Evolutionary conservation across 306 rosid genomes (phyloP), one percentile per base, ranked within the genome.

Genomic region (Nissolia schottii): DNA sequence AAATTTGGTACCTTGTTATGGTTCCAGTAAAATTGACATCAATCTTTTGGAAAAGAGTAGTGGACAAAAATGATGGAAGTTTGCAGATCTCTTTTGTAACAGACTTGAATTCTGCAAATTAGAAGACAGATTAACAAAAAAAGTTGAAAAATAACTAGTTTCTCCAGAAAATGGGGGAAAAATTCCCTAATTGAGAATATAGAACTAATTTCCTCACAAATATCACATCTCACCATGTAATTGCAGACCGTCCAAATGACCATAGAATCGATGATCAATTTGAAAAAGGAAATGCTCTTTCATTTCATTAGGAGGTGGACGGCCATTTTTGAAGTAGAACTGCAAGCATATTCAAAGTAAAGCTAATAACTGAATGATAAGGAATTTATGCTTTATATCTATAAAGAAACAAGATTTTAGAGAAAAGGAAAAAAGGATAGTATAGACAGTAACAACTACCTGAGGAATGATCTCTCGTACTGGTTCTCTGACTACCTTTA

Each of bases 241-340:
- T 65, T 83, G 85, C 70, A 87, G 79, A 65, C 96, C 93, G 75
- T 86, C 91, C 79, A 77, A 15, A 72, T 82, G 85, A 71, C 82
- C 82, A 58, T 69, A 70, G 62, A 87, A 90, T 48, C 49, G 74
- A 38, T 73, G 77, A 62, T 86, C 74, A 55, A 86, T 77, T 75
- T 83, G 86, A 65, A 75, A 74, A 27, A 90, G 35, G 40, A 83
- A 86, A 28, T 64, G 89, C 64, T 90, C 89, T 77, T 80, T 84
- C 67, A 77, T 81, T 51, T 86, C 93, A 60, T 73, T 81, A 28
- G 96, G 86, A 11, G 91, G 91, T 25, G 96, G 96, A 40, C 82
- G 89, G 0, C 96, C 96, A 75, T 84, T 77, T 80, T 82, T 86
- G 83, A 90, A 90, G 77, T 90, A 90, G 74, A 90, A 90, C 96